These are phyloP conservation scores for Blastobotrys chiropterorum DNA, from an alignment of 805 yeast genomes.

Conservation along the genomic window DNA sequence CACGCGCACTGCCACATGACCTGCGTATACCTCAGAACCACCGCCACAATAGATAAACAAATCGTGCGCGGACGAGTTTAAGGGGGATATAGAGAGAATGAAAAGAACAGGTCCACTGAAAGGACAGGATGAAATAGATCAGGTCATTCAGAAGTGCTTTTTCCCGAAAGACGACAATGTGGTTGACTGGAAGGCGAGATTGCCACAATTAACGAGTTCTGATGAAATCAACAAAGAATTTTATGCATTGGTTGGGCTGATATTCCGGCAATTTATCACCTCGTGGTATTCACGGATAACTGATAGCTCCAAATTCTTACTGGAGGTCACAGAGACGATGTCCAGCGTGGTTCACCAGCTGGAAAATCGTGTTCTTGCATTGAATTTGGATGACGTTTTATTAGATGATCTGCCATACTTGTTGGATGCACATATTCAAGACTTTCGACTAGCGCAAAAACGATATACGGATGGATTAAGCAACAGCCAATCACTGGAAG, in stretches of 20 bases:
- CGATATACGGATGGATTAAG: constrained; percentile 30
- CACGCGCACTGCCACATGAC: neutral
- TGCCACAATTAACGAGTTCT: constrained; percentile 39
- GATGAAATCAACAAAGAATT: constrained; percentile 39
- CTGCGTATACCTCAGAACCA: neutral
- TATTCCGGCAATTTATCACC: constrained; percentile 42
- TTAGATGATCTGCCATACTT: constrained; percentile 42
- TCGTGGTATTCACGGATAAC: constrained; percentile 41
- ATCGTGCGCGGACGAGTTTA: neutral
- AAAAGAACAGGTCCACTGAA: neutral
- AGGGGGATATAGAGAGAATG: neutral
- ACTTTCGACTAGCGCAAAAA: constrained; percentile 26
- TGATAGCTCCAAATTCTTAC: constrained; percentile 37
- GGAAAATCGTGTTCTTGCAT: constrained; percentile 26
- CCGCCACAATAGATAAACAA: neutral
- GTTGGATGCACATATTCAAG: constrained; percentile 34
- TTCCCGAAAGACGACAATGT: neutral
- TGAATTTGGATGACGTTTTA: constrained; percentile 35
- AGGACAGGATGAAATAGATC: neutral
- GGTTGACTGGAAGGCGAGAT: constrained; percentile 19
- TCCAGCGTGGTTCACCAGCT: constrained; percentile 38
- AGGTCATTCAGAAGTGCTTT: neutral
- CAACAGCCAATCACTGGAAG: constrained; percentile 30
- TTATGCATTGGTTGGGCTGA: constrained; percentile 41
- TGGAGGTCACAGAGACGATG: constrained; percentile 35